A percentile compares a stretch with the other conserved stretches of the same genome.
Evolutionary conservation across 441 rosid species (phyloP).

Genomic region (Euphorbia neoarborescens): DNA sequence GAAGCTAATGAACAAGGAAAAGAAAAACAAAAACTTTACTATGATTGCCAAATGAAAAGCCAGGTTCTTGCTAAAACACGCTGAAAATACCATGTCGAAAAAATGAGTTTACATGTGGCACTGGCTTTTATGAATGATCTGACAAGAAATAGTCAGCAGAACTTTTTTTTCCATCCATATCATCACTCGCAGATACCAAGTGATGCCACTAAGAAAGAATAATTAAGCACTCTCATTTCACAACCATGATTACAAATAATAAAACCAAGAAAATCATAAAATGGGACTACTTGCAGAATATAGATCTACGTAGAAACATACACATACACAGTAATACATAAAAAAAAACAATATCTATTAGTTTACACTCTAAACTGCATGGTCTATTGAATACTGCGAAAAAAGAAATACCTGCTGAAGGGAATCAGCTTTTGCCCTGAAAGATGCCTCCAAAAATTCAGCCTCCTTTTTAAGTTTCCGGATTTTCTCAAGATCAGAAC

Average conservation of each 20-base stretch:
- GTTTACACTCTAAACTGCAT: constrained; percentile 7
- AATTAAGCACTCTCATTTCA: constrained; percentile 1
- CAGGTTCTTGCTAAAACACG: background rate
- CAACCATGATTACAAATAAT: constrained; percentile 5
- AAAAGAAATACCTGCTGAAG: constrained; percentile 55
- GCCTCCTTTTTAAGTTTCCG: constrained; percentile 99
- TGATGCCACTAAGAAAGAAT: background rate
- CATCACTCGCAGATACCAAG: constrained; percentile 8
- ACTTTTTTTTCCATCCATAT: background rate
- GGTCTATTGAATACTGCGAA: constrained; percentile 8
- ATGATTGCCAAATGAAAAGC: background rate
- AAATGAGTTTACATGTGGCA: background rate
- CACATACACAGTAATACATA: background rate
- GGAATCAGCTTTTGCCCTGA: constrained; percentile 89
- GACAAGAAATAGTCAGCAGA: background rate
- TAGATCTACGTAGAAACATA: background rate
- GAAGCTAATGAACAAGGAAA: background rate
- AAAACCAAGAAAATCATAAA: background rate
- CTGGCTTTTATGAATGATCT: background rate
- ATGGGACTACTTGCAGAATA: background rate
- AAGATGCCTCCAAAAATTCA: constrained; percentile 94
- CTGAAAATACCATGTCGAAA: background rate
- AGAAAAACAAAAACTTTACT: background rate
- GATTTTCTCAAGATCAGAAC: constrained; percentile 94
- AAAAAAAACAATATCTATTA: background rate